These are phyloP conservation scores for Yarrowia keelungensis DNA, from an alignment of 805 yeast species.

Conservation along the genomic window DNA sequence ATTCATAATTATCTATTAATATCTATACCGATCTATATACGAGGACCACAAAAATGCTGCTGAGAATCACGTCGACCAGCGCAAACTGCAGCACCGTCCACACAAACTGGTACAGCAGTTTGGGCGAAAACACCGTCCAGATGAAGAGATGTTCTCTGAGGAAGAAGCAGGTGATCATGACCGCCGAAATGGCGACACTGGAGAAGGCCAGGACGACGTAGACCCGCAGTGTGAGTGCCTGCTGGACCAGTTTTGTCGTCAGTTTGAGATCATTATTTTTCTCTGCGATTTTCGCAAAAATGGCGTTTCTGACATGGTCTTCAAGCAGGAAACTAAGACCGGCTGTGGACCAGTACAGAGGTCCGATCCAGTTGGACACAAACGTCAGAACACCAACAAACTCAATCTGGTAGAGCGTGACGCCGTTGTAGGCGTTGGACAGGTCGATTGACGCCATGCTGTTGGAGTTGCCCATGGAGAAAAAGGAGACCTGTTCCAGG, in stretches of 20 bases:
- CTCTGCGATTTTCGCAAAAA: constrained; percentile 43
- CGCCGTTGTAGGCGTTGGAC: constrained; percentile 91
- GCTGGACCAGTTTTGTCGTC: constrained; percentile 41
- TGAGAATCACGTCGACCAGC: constrained; percentile 42
- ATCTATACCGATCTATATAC: constrained; percentile 31
- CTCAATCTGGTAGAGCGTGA: constrained; percentile 69
- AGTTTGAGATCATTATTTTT: constrained; percentile 34
- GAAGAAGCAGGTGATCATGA: constrained; percentile 71
- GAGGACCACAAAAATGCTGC: constrained; percentile 19
- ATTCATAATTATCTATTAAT: neutral
- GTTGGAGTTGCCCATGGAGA: constrained; percentile 88
- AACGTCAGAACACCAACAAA: constrained; percentile 81
- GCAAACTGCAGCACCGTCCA: constrained; percentile 60
- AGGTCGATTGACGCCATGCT: constrained; percentile 90
- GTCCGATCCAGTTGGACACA: constrained; percentile 82
- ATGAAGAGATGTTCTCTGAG: constrained; percentile 87
- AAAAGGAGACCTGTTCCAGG: constrained; percentile 79
- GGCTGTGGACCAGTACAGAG: constrained; percentile 78
- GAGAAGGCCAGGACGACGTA: constrained; percentile 59
- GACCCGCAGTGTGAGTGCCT: constrained; percentile 43
- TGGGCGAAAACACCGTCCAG: constrained; percentile 98
- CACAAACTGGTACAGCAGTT: constrained; percentile 75
- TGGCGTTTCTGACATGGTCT: constrained; percentile 40
- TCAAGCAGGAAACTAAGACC: constrained; percentile 54
- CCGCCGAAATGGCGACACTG: constrained; percentile 62